Conservation (phyloP, 805 yeast species). For the Isabelozyma heimii region DNA sequence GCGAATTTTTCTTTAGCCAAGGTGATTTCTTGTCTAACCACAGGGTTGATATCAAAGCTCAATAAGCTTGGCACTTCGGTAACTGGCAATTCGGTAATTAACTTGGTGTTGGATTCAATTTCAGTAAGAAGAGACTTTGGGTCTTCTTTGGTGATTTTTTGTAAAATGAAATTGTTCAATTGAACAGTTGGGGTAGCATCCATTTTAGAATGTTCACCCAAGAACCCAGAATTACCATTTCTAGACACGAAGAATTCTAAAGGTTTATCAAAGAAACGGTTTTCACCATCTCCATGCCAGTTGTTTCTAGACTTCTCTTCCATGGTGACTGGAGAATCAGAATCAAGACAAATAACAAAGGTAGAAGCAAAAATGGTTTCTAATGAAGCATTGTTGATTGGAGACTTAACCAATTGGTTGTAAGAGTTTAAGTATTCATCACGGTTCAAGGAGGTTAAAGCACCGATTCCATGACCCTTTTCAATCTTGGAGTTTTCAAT, state of each 20-base stretch:
- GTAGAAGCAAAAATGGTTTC: slow-evolving; percentile 73
- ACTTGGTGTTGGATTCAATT: slow-evolving; percentile 13
- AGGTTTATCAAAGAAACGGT: slow-evolving; percentile 91
- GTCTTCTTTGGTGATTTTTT: slow-evolving; percentile 51
- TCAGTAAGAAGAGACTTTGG: slow-evolving; percentile 28
- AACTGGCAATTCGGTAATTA: slow-evolving; percentile 4
- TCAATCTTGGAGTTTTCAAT: slow-evolving; percentile 37
- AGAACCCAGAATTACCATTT: slow-evolving; percentile 86
- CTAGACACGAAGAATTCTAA: slow-evolving; percentile 76
- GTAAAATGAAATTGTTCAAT: slow-evolving; percentile 72
- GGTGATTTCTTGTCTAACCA: slow-evolving; percentile 48
- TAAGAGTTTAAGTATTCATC: slow-evolving; percentile 73
- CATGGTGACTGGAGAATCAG: slow-evolving; percentile 66
- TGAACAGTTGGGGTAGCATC: slow-evolving; percentile 96
- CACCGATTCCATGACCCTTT: slow-evolving; percentile 63
- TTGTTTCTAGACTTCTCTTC: slow-evolving; percentile 80
- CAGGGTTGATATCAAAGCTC: slow-evolving; percentile 58
- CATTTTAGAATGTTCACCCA: slow-evolving; percentile 97
- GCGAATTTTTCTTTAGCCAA: slow-evolving; percentile 58
- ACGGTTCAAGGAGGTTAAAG: slow-evolving; percentile 79
- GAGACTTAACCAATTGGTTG: slow-evolving; percentile 53
- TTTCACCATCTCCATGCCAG: slow-evolving; percentile 96
- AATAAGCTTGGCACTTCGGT: slow-evolving; percentile 22
- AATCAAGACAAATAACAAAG: slow-evolving; percentile 77
- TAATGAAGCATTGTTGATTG: slow-evolving; percentile 59